phyloP scores from a whole-genome alignment of 257 asterid species.

The Solanum raphanifolium region DNA sequence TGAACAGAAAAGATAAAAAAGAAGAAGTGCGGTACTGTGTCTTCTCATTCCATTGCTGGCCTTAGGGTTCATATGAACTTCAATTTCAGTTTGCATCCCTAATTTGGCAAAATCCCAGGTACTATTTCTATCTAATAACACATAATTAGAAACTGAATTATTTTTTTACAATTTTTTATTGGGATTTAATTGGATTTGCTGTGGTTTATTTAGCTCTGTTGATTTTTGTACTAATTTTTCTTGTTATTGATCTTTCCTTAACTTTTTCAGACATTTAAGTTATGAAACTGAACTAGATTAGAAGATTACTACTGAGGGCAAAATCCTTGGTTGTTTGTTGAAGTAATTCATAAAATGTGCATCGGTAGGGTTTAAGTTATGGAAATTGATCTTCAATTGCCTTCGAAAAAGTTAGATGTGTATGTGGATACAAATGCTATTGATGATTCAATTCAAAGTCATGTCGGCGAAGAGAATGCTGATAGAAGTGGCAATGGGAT shows the following conservation, averaged over 20 bases:
- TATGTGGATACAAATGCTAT: neutral
- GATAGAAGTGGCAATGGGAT: conserved; percentile 1
- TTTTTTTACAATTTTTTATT: neutral
- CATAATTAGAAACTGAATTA: neutral
- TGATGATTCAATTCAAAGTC: neutral
- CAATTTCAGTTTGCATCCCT: neutral
- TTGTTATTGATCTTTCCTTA: neutral
- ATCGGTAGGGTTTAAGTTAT: neutral
- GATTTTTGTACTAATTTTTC: neutral
- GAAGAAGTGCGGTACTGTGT: neutral
- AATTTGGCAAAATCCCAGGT: neutral
- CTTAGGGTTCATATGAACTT: neutral
- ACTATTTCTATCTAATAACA: neutral
- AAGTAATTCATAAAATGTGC: neutral
- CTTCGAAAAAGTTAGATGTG: conserved; percentile 3
- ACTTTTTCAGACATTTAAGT: neutral
- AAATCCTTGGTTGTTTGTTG: neutral
- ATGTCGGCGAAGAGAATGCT: neutral
- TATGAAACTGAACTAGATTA: neutral
- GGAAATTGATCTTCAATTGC: conserved; percentile 23
- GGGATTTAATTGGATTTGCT: neutral
- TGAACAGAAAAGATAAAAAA: neutral
- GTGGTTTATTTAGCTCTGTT: neutral
- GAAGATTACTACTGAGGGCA: neutral
- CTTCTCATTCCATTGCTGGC: neutral